Conservation (phyloP, 2,329 filamentous ascomycete species). For the Exutisphaerella laricina region DNA sequence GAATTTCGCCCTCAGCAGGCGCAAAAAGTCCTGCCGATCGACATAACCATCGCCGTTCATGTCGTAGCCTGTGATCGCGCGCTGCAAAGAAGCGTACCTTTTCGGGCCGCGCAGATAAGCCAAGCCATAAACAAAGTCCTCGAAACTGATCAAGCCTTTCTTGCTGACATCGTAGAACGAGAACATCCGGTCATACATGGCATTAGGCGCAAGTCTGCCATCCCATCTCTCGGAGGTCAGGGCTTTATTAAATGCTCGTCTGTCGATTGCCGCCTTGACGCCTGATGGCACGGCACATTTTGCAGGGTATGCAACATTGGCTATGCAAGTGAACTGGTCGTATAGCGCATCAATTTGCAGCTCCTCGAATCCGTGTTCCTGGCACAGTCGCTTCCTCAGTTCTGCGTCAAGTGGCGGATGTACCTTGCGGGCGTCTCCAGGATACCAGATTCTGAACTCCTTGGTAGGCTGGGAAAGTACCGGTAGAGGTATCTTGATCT, state of each 20-base stretch:
- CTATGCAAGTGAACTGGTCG: conserved; percentile 95
- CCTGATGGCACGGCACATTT: conserved; percentile 59
- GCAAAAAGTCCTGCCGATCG: conserved; percentile 76
- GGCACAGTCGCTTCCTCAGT: conserved; percentile 57
- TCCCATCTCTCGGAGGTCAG: conserved; percentile 57
- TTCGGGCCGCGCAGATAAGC: conserved; percentile 57
- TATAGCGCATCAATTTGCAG: conserved; percentile 88
- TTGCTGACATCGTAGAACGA: conserved; percentile 90
- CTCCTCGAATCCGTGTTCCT: conserved; percentile 56
- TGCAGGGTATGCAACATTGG: conserved; percentile 73
- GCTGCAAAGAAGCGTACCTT: conserved; percentile 60
- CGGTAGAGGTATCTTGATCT: conserved; percentile 83
- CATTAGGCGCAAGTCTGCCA: conserved; percentile 74
- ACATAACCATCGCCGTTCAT: conserved; percentile 84
- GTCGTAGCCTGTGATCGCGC: conserved; percentile 85
- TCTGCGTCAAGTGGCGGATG: conserved; percentile 60
- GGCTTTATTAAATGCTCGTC: conserved; percentile 86
- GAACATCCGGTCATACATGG: conserved; percentile 95
- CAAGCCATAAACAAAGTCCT: conserved; percentile 82
- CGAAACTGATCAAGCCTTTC: conserved; percentile 84
- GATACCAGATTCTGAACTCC: conserved; percentile 79
- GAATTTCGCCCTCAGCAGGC: conserved; percentile 90
- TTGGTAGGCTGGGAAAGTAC: conserved; percentile 72
- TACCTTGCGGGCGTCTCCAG: conserved; percentile 72
- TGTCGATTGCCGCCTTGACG: conserved; percentile 78